Conservation (phyloP, 2,329 filamentous ascomycete species). For the Hymenoscyphus linearis region DNA sequence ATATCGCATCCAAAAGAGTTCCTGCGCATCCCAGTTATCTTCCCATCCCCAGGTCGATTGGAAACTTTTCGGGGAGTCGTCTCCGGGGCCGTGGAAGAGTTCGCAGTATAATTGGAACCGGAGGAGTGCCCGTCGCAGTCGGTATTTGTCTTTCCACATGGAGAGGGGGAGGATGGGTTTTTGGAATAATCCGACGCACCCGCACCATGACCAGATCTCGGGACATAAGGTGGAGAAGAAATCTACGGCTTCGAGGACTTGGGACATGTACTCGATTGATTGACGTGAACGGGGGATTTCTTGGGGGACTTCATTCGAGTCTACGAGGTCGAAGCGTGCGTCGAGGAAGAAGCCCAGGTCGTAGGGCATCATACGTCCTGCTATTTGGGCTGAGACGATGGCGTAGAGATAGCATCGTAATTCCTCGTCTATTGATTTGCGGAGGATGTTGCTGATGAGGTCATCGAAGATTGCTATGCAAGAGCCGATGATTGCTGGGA, state of each 20-base stretch:
- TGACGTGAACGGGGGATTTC: not conserved
- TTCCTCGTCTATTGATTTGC: conserved; percentile 1
- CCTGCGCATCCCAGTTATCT: conserved; percentile 5
- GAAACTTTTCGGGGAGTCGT: not conserved
- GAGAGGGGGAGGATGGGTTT: conserved; percentile 2
- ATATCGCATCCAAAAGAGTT: conserved; percentile 10
- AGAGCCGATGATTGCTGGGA: not conserved
- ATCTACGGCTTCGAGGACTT: not conserved
- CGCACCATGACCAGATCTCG: not conserved
- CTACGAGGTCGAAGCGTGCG: not conserved
- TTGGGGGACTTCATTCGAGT: not conserved
- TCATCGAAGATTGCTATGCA: not conserved
- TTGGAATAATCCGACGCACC: not conserved
- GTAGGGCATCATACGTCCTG: not conserved
- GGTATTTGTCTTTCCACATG: conserved; percentile 10
- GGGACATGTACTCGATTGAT: not conserved
- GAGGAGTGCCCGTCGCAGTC: conserved; percentile 11
- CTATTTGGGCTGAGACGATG: not conserved
- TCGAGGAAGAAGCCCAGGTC: not conserved
- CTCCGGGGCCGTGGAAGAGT: conserved; percentile 10
- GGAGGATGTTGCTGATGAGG: conserved; percentile 7
- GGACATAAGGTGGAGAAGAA: not conserved
- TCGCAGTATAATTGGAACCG: conserved; percentile 11
- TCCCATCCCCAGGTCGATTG: conserved; percentile 1
- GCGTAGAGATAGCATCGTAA: conserved; percentile 3